Base-by-base conservation (phyloP, 169 alveolate species). In the Cryptosporidium ryanae region DNA sequence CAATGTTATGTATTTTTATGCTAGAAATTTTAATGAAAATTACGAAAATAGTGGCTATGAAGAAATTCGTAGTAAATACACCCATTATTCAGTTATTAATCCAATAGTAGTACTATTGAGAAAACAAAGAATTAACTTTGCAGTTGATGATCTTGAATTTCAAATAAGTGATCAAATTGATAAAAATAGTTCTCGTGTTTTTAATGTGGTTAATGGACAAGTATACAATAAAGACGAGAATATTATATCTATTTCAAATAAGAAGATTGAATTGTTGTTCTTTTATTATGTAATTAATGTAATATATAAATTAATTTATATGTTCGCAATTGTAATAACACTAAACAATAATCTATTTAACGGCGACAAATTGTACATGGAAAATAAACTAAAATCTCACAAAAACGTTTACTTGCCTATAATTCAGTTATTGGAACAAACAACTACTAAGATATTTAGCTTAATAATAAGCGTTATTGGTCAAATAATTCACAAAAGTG, bases 71-170 rank as follows among this genome's bases (percentile, higher is more conserved):
- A 25, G 23, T 21, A 61, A 8, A 21, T 2, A 54, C 13, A 54
- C 29, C 21, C 6, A 54, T 1, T 10, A n/a, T 48, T 15, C 64
- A 23, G 38, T 76, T 3, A 59, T 76, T n/a, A 13, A 76, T 59
- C 87, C 87, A 7, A 76, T 76, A 25, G 5, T 76, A 29, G 63
- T 46, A 18, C 27, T 76, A 43, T 23, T 76, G 10, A 76, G 63
- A 61, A 76, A 44, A 38, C 76, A 48, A 32, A 55, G 87, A 18
- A 76, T 76, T 43, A 61, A 43, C 1, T 61, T 76, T 10, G 87
- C 87, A 43, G 44, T 76, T 59, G 87, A 76, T 34, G 87, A 76
- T 2, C 46, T 76, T 18, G 87, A 76, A 17, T n/a, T 46, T n/a
- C 55, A 76, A 8, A 18, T 76, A 25, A 76, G 59, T 44, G 46